Evolutionary conservation across 2,329 filamentous ascomycete species (phyloP).

Genomic region (Cyphellophora attinorum): DNA sequence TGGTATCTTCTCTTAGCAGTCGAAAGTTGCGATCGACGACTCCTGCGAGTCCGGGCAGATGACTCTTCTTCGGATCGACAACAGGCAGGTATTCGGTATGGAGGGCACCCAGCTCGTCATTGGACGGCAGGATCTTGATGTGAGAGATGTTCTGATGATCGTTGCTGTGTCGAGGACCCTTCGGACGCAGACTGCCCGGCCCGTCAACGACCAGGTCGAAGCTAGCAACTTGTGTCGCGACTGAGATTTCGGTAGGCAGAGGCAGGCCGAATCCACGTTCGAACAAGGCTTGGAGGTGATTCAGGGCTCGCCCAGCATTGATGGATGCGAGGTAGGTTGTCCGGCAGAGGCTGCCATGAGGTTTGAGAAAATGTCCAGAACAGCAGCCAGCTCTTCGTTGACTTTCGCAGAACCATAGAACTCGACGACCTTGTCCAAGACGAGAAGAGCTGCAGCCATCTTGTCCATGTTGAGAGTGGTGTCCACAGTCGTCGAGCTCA

Average conservation of each 20-base stretch:
- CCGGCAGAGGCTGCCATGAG: not conserved
- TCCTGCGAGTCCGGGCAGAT: conserved; percentile 7
- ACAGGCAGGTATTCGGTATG: conserved; percentile 30
- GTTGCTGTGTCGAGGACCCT: conserved; percentile 39
- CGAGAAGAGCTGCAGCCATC: not conserved
- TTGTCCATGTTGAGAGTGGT: not conserved
- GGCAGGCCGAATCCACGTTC: not conserved
- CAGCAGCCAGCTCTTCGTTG: not conserved
- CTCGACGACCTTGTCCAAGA: not conserved
- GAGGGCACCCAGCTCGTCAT: conserved; percentile 34
- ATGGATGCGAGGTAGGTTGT: too few species aligned
- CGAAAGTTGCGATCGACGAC: conserved; percentile 47
- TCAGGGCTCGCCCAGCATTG: not conserved
- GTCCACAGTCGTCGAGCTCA: not conserved
- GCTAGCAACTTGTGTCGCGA: not conserved
- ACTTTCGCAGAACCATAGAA: not conserved
- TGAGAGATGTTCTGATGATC: conserved; percentile 37
- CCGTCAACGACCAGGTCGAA: not conserved
- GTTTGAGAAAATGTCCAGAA: not conserved
- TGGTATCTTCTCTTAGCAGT: conserved; percentile 60
- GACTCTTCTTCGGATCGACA: conserved; percentile 12
- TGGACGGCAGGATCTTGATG: conserved; percentile 42
- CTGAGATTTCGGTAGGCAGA: not conserved
- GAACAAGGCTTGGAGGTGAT: not conserved
- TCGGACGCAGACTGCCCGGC: not conserved